Evolutionary conservation across 1,284 basidiomycete genomes (phyloP), one percentile per base, ranked within the genome.

Genomic region (Sporisorium iseilematis-ciliati): DNA sequence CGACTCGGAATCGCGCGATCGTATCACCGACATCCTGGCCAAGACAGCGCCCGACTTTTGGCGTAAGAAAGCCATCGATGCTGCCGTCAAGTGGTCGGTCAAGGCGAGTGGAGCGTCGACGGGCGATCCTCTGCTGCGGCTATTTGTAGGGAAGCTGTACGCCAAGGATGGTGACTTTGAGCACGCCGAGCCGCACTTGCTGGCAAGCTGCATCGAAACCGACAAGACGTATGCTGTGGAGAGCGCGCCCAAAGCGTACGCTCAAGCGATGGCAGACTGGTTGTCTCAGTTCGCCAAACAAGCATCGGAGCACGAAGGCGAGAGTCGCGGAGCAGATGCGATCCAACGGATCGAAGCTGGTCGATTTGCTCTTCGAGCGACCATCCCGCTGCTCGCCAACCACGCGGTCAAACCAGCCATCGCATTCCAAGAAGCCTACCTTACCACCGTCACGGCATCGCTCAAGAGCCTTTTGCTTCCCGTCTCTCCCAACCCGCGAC

Each of bases 1-100:
- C n/a, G 69, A 79, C 33, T 53, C 76, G 7, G 62, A 61, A 21
- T 59, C 53, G 20, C 66, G 83, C 12, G 78, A 76, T 45, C 74
- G 79, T 1, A 58, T 83, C 31, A 73, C 62, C 4, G 67, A 73
- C 21, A 78, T 83, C 25, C 57, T 83, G 2, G 54, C 48, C 26
- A 62, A 72, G 18, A 76, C 82, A 2, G 66, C 52, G 12, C 64
- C 74, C 12, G 83, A 84, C 42, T 84, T 82, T 33, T 85, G 83
- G 83, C 49, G 83, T 10, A 82, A 83, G 31, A 84, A 84, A 60
- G 51, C 83, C 10, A 62, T 82, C 20, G 75, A 79, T 59, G 82
- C 82, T 1, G 80, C 83, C 11, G 69, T 83, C 51, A 83, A 81
- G 62, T 84, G 83, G 83, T 66, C 75, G 12, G 41, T 64, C 40